Evolutionary conservation across 352 stramenopile genomes (phyloP), one percentile per base, ranked within the genome.

Genomic region (Pseudoperonospora humuli): DNA sequence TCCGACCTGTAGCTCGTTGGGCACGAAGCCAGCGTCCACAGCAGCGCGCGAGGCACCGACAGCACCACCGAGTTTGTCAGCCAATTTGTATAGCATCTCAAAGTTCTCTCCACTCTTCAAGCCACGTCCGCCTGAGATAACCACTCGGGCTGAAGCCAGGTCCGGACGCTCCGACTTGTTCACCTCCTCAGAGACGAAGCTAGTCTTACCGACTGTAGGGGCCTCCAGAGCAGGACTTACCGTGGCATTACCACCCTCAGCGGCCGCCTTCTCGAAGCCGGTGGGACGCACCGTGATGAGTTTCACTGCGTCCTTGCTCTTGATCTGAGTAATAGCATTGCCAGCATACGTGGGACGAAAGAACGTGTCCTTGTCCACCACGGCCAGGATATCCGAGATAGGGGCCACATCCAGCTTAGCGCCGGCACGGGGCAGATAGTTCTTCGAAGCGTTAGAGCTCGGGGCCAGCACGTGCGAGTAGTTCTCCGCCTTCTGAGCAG

Each of bases 101-200:
- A 99, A 99, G 67, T 99, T 98, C 46, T 99, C 94, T 17, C 88
- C 91, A 61, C 70, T 95, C 75, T 99, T 98, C 50, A 99, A 79
- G 17, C 94, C 97, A 25, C 96, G 85, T 38, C 97, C 97, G 19
- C 97, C 97, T 32, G 89, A 86, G 33, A 99, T 84, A 15, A 99
- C 95, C 33, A 98, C 88, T 9, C 76, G 74, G 1, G 97, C 97
- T 29, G 88, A 84, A 19, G 74, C 71, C 43, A 99, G 67, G 58
- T 98, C 96, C 15, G 96, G 96, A 8, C 96, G 84, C 63, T 98
- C 93, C 46, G 88, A 97, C 64, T 96, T 92, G 64, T 76, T 96
- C 34, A 97, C 86, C 51, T 90, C 88, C 64, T 97, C 92, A 38
- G 79, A 87, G 14, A 98, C 70, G 60, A 97, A 98, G 59, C 75